These are phyloP conservation scores for Phellinidium pouzarii DNA, from an alignment of 1,284 basidiomycete genomes.

Conservation along the genomic window DNA sequence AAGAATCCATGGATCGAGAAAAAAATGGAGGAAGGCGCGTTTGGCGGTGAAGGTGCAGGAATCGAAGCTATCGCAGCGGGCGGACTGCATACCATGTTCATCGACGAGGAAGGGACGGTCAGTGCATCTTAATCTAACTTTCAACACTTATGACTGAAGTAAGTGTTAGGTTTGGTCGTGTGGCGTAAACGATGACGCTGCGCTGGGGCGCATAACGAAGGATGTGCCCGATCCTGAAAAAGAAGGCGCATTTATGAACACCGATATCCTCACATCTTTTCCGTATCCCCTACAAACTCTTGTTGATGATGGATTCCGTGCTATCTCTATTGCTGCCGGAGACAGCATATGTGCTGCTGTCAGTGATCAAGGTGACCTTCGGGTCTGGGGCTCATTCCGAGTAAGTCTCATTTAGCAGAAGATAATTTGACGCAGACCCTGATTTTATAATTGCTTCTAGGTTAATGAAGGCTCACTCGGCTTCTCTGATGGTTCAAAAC, in stretches of 20 bases:
- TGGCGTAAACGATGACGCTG: conserved; percentile 90
- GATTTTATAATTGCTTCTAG: no score
- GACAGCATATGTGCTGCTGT: conserved; percentile 83
- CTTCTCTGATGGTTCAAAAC: conserved; percentile 62
- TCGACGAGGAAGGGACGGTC: conserved; percentile 81
- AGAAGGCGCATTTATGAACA: conserved; percentile 50
- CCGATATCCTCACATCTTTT: conserved; percentile 73
- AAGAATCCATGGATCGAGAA: conserved; percentile 59
- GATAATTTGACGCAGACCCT: no score
- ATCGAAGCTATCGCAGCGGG: conserved; percentile 73
- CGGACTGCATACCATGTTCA: conserved; percentile 79
- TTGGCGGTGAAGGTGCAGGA: conserved; percentile 66
- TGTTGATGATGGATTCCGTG: conserved; percentile 71
- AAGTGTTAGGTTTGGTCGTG: conserved; percentile 69
- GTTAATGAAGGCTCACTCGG: conserved; percentile 80
- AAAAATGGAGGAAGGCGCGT: conserved; percentile 54
- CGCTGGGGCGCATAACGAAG: conserved; percentile 77
- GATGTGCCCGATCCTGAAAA: conserved; percentile 65
- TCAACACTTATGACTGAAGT: conserved; percentile 4
- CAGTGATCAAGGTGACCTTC: conserved; percentile 69
- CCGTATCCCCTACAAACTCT: conserved; percentile 72
- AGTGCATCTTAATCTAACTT: conserved; percentile 29
- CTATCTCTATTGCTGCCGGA: conserved; percentile 77
- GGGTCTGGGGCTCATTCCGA: conserved; percentile 90
- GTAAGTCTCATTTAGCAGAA: conserved; percentile 54